These are phyloP conservation scores for Scheffersomyces spartinae DNA, from an alignment of 805 yeast species.

Conservation along the genomic window DNA sequence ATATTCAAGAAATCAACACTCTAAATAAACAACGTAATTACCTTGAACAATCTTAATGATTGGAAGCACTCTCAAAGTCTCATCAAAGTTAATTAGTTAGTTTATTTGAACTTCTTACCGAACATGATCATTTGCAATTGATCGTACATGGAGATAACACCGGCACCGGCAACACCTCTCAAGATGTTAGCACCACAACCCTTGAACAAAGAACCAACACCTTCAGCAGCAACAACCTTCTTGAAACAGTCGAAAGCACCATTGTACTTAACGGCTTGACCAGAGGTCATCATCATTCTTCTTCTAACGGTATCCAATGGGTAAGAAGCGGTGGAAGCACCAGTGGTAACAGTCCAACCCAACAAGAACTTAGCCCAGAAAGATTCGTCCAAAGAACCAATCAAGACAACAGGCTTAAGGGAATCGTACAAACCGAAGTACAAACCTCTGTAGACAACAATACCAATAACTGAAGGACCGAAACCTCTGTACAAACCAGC, in stretches of 20 bases:
- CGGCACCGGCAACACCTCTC: constrained; percentile 99
- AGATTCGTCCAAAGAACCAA: constrained; percentile 89
- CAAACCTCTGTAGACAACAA: constrained; percentile 97
- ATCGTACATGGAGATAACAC: constrained; percentile 97
- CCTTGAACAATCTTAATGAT: no score
- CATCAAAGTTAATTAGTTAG: constrained; percentile 8
- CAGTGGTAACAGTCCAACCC: constrained; percentile 98
- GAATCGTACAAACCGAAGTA: constrained; percentile 98
- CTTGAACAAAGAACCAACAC: constrained; percentile 87
- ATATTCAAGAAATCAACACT: no score
- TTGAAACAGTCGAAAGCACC: constrained; percentile 92
- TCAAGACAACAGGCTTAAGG: constrained; percentile 86
- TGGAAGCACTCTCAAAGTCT: no score
- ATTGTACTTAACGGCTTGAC: constrained; percentile 93
- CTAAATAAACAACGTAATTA: no score
- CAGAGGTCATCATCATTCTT: constrained; percentile 99
- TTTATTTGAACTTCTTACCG: constrained; percentile 86
- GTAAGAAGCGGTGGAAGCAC: constrained; percentile 97
- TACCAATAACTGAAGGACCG: constrained; percentile 97
- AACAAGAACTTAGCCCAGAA: constrained; percentile 92
- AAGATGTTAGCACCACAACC: constrained; percentile 99
- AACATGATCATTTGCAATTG: constrained; percentile 89
- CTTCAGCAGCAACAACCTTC: constrained; percentile 92
- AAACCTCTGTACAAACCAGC: constrained; percentile 99
- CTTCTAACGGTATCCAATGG: constrained; percentile 99